Percentiles rank a stretch among this genome's conserved stretches.
Conservation (phyloP, 2,329 filamentous ascomycete genomes). For the Paramyrothecium roridum region DNA sequence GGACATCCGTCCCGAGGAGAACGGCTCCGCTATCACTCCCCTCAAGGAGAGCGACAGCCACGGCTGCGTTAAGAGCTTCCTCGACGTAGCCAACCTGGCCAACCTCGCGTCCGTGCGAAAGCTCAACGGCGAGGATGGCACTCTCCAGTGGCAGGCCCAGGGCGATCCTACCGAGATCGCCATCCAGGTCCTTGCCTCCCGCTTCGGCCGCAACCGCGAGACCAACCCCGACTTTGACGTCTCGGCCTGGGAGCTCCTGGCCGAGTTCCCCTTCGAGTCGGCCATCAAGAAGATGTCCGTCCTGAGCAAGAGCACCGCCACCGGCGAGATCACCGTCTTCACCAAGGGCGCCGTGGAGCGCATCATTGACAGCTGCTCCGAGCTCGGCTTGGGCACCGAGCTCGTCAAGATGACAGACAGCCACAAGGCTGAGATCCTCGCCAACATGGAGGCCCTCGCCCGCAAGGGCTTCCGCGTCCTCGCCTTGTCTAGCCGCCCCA, state of each 20-base stretch:
- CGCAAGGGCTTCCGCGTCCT: conserved; percentile 64
- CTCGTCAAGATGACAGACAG: conserved; percentile 24
- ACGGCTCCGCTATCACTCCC: conserved; percentile 20
- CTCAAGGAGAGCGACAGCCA: conserved; percentile 33
- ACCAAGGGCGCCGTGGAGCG: conserved; percentile 66
- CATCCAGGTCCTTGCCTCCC: conserved; percentile 53
- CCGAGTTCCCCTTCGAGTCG: conserved; percentile 57
- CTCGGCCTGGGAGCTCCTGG: conserved; percentile 34
- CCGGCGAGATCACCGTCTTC: conserved; percentile 38
- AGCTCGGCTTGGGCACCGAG: too few species aligned
- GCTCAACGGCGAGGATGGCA: conserved; percentile 23
- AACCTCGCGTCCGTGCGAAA: conserved; percentile 59
- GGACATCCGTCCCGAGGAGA: conserved; percentile 5
- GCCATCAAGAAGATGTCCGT: conserved; percentile 58
- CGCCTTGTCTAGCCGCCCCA: conserved; percentile 46
- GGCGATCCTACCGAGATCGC: conserved; percentile 55
- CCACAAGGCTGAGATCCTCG: conserved; percentile 45
- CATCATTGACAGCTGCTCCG: conserved; percentile 56
- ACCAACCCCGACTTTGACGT: conserved; percentile 22
- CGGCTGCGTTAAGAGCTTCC: conserved; percentile 42
- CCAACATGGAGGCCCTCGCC: conserved; percentile 65
- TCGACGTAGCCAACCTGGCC: conserved; percentile 56
- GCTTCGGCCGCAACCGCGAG: conserved; percentile 40
- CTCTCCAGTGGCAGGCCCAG: conserved; percentile 35
- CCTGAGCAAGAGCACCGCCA: conserved; percentile 35